Evolutionary conservation across 768 basidiomycete species (phyloP), one percentile per base, ranked within the genome.

Genomic region (Lactarius deliciosus): DNA sequence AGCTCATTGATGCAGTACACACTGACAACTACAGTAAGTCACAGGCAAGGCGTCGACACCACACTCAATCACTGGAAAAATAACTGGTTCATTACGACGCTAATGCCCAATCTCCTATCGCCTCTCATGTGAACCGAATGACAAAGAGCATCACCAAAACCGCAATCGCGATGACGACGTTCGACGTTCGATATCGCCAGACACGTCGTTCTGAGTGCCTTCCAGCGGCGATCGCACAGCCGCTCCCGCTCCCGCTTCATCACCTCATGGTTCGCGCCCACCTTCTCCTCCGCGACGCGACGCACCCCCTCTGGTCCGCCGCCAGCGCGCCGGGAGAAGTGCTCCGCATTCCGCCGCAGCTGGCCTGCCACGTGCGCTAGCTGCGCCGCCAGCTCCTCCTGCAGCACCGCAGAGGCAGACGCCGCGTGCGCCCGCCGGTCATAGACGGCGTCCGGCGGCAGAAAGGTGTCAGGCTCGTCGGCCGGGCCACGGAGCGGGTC

Each of bases 361-460:
- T 94, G 92, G 18, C 86, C 80, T 1, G 94, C 92, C 94, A 98
- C 96, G 63, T 85, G 75, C 0, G 86, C 87, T 40, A 96, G 84
- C 72, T 92, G 88, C 9, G n/a, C 88, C 84, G 66, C 34, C 9
- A 34, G 34, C 34, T 34, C 34, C 34, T 85, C 82, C 71, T 85
- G 82, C 30, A 83, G 76, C 71, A 81, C 78, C 4, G 79, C 76
- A 5, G 80, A 79, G 25, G 72, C 71, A 18, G 75, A 70, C 6
- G 72, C 74, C 2, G 72, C 68, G 1, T 62, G n/a, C 47, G 20
- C 47, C 11, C 36, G 36, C 13, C 36, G 36, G 36, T 40, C 13
- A 3, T 22, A 22, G n/a, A 22, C 10, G n/a, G 45, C 10, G 45
- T 10, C 45, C 76, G 74, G 15, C 79, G 65, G 2, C 70, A 65